phyloP scores from a whole-genome alignment of 805 yeast genomes.

The Dipodascopsis uninucleata region DNA sequence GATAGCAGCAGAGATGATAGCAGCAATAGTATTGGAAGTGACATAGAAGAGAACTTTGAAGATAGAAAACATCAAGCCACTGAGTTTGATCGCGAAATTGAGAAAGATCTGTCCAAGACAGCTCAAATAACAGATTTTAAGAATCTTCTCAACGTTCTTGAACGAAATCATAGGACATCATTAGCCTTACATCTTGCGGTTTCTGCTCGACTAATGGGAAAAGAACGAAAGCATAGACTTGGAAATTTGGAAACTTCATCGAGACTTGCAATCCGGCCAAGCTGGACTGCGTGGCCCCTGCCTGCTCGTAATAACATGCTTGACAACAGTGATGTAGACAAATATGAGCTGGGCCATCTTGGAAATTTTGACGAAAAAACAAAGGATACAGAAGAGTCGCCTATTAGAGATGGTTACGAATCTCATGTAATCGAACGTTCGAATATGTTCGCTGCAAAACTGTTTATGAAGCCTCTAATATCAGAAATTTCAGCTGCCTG shows the following conservation, averaged over 20 bases:
- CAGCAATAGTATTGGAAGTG: no score
- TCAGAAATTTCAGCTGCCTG: conserved; percentile 15
- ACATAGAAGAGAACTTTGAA: no score
- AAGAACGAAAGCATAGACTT: background rate
- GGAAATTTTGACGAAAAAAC: background rate
- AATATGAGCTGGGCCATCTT: conserved; percentile 3
- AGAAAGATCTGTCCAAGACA: conserved; percentile 6
- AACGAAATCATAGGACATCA: conserved; percentile 9
- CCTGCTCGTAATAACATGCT: no score
- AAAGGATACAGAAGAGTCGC: conserved; percentile 1
- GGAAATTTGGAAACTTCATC: no score
- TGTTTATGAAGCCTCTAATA: conserved; percentile 2
- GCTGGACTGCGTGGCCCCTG: conserved; percentile 20
- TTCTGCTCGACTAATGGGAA: conserved; percentile 5
- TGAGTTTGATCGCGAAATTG: no score
- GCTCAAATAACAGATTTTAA: conserved; percentile 14
- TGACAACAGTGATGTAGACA: no score
- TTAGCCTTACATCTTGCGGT: conserved; percentile 16
- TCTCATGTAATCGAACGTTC: conserved; percentile 4
- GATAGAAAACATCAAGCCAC: no score
- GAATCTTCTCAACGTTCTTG: conserved; percentile 8
- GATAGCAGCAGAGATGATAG: no score
- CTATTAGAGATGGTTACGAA: conserved; percentile 7
- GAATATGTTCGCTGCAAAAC: conserved; percentile 5
- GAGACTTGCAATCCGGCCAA: background rate